phyloP scores from a whole-genome alignment of 768 basidiomycete genomes.

The Cytidiella melzeri region DNA sequence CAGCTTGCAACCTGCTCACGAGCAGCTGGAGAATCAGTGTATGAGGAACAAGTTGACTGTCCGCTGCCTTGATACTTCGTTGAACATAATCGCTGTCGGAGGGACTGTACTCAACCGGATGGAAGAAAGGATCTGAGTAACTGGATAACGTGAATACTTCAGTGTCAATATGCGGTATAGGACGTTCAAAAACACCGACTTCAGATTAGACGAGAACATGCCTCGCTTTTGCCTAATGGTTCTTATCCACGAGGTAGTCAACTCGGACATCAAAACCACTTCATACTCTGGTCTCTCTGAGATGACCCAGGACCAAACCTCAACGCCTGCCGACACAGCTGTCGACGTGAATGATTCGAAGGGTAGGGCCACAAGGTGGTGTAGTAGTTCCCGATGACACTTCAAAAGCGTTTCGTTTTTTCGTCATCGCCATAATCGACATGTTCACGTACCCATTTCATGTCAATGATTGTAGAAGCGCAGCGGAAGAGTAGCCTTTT shows the following conservation, averaged over 20 bases:
- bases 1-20: conserved; percentile 88
- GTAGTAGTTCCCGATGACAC: conserved; percentile 82
- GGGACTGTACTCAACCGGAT: conserved; percentile 82
- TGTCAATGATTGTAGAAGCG: conserved; percentile 72
- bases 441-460: conserved; percentile 45
- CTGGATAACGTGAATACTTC: conserved; percentile 33
- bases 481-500: conserved; percentile 83
- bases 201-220: conserved; percentile 72
- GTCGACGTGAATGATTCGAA: conserved; percentile 86
- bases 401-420: no score
- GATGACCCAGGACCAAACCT: conserved; percentile 96
- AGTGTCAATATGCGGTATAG: neutral
- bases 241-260: conserved; percentile 81
- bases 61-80: conserved; percentile 60
- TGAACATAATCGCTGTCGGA: conserved; percentile 84
- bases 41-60: conserved; percentile 77
- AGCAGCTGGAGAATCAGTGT: conserved; percentile 80
- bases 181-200: conserved; percentile 50
- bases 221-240: conserved; percentile 76
- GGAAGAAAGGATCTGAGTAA: conserved; percentile 82
- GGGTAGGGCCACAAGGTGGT: conserved; percentile 82
- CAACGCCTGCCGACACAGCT: conserved; percentile 80
- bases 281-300: conserved; percentile 79
- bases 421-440: no score
- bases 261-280: conserved; percentile 77